Percentiles rank a stretch among this genome's conserved stretches.
Conservation (phyloP, 108 stramenopile genomes). For the Nannochloropsis salina region DNA sequence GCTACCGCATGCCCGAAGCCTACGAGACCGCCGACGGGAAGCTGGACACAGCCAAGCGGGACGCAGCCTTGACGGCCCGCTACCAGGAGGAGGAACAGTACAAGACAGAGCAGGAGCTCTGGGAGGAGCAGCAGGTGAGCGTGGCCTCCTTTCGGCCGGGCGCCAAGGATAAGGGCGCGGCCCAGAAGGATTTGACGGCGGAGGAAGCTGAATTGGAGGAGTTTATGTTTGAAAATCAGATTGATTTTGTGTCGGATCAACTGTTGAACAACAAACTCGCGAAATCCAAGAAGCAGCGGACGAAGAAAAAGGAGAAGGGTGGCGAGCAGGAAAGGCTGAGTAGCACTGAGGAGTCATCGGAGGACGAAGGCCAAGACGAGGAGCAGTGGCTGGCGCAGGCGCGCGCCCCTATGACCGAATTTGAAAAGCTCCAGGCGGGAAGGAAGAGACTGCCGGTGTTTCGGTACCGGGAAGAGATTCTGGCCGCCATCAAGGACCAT, state of each 20-base stretch:
- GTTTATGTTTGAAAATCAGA: slow-evolving; percentile 85
- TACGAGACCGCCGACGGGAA: slow-evolving; percentile 56
- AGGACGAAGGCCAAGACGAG: neutral
- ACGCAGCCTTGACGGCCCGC: slow-evolving; percentile 67
- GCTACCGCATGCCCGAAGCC: slow-evolving; percentile 43
- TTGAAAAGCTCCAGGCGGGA: slow-evolving; percentile 78
- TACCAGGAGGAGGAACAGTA: slow-evolving; percentile 80
- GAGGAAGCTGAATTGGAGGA: slow-evolving; percentile 75
- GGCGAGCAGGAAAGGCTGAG: neutral
- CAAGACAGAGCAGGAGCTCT: slow-evolving; percentile 90
- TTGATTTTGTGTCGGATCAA: slow-evolving; percentile 88
- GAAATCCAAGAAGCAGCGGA: slow-evolving; percentile 18
- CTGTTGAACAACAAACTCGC: slow-evolving; percentile 57
- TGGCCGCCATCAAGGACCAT: slow-evolving; percentile 66
- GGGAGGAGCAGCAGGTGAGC: slow-evolving; percentile 84
- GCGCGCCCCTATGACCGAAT: slow-evolving; percentile 61
- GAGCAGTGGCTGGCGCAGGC: slow-evolving; percentile 21
- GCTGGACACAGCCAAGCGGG: slow-evolving; percentile 49
- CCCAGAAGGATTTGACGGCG: slow-evolving; percentile 61
- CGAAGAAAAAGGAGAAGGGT: neutral
- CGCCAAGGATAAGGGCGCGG: neutral
- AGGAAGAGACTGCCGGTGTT: slow-evolving; percentile 89
- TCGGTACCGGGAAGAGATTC: slow-evolving; percentile 83
- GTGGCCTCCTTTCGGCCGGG: slow-evolving; percentile 14
- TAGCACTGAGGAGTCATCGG: neutral